Conservation (phyloP, 257 asterid species). For the Ocimum tenuiflorum region DNA sequence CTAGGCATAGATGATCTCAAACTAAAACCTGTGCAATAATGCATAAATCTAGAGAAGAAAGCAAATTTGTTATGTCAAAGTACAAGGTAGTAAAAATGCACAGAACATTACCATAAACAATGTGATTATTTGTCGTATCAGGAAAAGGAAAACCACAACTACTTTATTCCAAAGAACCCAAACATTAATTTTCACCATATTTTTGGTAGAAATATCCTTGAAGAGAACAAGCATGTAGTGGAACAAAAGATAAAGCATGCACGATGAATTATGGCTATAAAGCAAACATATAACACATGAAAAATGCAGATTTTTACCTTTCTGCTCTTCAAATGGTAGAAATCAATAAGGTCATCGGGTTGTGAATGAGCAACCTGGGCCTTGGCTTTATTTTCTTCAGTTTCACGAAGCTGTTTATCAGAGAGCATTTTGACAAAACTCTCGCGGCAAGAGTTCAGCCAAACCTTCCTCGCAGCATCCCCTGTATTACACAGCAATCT, state of each 20-base stretch:
- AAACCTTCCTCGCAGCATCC: slow-evolving; percentile 64
- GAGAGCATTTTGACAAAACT: slow-evolving; percentile 92
- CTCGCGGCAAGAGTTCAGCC: slow-evolving; percentile 85
- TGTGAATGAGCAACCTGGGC: slow-evolving; percentile 72
- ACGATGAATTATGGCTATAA: neutral
- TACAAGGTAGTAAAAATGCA: too few relatives aligned
- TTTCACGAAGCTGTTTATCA: slow-evolving; percentile 86
- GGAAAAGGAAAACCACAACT: too few relatives aligned
- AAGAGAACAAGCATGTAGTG: too few relatives aligned
- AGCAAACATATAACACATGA: slow-evolving; percentile 17
- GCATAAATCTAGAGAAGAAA: neutral
- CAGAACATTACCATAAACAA: neutral
- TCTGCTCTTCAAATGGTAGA: slow-evolving; percentile 93
- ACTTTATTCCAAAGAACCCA: neutral
- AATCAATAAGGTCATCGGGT: slow-evolving; percentile 93
- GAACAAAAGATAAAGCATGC: neutral
- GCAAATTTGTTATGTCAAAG: neutral
- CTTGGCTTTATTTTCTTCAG: slow-evolving; percentile 79
- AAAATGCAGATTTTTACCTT: slow-evolving; percentile 41
- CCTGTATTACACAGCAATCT: slow-evolving; percentile 66
- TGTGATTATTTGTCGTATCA: neutral
- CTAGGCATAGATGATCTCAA: neutral
- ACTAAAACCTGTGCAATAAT: neutral
- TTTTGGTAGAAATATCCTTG: neutral
- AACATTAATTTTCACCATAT: neutral